Conservation (phyloP, 805 yeast genomes). For the Kuraishia cidri region DNA sequence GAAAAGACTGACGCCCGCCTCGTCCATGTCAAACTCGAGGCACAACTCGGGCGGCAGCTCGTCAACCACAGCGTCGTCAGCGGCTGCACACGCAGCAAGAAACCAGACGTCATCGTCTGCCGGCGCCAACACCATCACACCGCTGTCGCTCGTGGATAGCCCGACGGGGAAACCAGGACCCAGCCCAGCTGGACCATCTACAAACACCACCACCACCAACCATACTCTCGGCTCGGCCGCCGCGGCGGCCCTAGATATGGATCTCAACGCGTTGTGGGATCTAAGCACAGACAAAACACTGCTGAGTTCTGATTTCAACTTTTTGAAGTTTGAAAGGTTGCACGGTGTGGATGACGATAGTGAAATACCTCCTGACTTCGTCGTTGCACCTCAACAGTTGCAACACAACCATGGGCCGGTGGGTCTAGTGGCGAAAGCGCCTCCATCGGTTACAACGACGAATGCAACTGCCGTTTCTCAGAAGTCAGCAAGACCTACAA, state of each 20-base stretch:
- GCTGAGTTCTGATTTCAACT: slow-evolving; percentile 12
- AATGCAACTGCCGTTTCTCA: slow-evolving; percentile 1
- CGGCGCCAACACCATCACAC: slow-evolving; percentile 8
- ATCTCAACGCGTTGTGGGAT: slow-evolving; percentile 15
- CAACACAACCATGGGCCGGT: too few relatives aligned
- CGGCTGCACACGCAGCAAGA: neutral
- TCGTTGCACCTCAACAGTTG: neutral
- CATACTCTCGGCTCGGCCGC: neutral
- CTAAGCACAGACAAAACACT: slow-evolving; percentile 14
- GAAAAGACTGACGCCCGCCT: slow-evolving; percentile 3
- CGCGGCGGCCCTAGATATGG: slow-evolving; percentile 3
- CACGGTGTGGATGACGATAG: neutral
- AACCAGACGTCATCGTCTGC: neutral
- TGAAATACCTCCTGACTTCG: neutral
- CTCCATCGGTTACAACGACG: slow-evolving; percentile 2
- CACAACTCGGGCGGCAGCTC: slow-evolving; percentile 4
- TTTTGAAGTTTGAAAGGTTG: slow-evolving; percentile 6
- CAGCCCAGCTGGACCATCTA: neutral
- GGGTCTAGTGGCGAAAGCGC: slow-evolving; percentile 6
- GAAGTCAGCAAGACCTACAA: too few relatives aligned
- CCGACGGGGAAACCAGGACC: slow-evolving; percentile 4
- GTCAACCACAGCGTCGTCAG: neutral
- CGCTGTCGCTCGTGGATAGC: slow-evolving; percentile 13
- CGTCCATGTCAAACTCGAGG: slow-evolving; percentile 3
- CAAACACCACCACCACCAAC: slow-evolving; percentile 1